These are phyloP conservation scores for Hansenula lynferdii DNA, from an alignment of 1,139 yeast species.

Conservation along the genomic window DNA sequence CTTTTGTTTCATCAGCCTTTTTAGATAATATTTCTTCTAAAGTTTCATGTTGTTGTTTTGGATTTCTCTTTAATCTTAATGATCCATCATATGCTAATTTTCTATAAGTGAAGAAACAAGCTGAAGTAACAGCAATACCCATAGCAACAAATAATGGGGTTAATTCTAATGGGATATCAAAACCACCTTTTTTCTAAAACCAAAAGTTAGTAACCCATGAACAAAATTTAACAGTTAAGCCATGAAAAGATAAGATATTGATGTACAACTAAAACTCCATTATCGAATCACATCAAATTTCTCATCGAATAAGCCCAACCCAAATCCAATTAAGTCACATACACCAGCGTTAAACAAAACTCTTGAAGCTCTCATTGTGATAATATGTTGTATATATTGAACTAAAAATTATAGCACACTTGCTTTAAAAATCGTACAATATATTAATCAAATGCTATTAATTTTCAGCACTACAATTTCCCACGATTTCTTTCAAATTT, in stretches of 20 bases:
- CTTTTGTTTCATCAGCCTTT: neutral
- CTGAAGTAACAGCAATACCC: conserved; percentile 67
- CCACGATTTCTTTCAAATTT: conserved; percentile 3
- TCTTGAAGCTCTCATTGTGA: conserved; percentile 51
- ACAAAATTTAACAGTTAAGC: no score
- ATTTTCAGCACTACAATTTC: neutral
- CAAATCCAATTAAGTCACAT: conserved; percentile 18
- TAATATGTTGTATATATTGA: neutral
- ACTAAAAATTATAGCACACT: neutral
- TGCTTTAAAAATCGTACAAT: no score
- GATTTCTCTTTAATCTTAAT: conserved; percentile 68
- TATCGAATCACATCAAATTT: no score
- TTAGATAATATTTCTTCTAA: conserved; percentile 40
- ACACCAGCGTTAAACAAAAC: conserved; percentile 46
- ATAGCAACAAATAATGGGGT: conserved; percentile 63
- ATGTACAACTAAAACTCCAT: no score
- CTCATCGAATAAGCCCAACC: no score
- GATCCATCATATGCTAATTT: conserved; percentile 63
- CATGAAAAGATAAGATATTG: neutral
- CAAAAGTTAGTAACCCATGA: conserved; percentile 6
- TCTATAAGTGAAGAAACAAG: conserved; percentile 65
- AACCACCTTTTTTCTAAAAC: conserved; percentile 30
- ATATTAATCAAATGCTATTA: neutral
- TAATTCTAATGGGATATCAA: conserved; percentile 63
- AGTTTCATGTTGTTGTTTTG: conserved; percentile 47